Evolutionary conservation across 495 filamentous ascomycete species (phyloP), one percentile per base, ranked within the genome.

Genomic region (Penicillium psychrofluorescens): DNA sequence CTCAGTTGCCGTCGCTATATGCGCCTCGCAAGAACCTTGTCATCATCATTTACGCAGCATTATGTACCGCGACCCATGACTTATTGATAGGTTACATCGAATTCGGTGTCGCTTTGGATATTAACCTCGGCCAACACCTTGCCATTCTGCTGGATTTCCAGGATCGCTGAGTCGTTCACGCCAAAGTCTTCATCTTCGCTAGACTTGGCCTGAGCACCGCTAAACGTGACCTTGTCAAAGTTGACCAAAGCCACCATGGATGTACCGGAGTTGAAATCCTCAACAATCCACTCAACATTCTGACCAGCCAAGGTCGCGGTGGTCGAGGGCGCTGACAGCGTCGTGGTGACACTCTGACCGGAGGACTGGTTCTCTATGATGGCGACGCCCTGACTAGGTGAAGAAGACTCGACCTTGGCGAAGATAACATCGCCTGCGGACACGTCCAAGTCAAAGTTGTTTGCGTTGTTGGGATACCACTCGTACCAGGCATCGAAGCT

Each of bases 221-320:
- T 71, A 45, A 82, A 82, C 14, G 49, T 58, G 7, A 82, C 64
- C 3, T 54, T 59, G 33, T 68, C 68, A 51, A 80, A 81, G 53
- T 80, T 61, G 11, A 68, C 76, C 49, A 84, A 63, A 6, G 69
- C 62, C 0, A 83, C 78, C 45, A 73, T 61, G 8, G 42, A 11
- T 38, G 54, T 56, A 15, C 72, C 71, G 2, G 62, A 54, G 43
- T 75, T 64, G 49, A 77, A 83, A 43, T 83, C 79, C 64, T 84
- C 80, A 27, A 84, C 75, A 43, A 84, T 81, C 80, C 78, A 84
- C 45, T 84, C 80, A 11, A 74, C 79, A 49, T 83, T 81, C 40
- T 63, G 51, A 29, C 63, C 61, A 40, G 56, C 63, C 31, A 73
- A 54, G 6, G 61, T 70, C 14, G 67, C 63, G 13, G 45, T 43